Evolutionary conservation across 2,329 filamentous ascomycete genomes (phyloP), one percentile per base, ranked within the genome.

Genomic region (Fusarium ambrosium): DNA sequence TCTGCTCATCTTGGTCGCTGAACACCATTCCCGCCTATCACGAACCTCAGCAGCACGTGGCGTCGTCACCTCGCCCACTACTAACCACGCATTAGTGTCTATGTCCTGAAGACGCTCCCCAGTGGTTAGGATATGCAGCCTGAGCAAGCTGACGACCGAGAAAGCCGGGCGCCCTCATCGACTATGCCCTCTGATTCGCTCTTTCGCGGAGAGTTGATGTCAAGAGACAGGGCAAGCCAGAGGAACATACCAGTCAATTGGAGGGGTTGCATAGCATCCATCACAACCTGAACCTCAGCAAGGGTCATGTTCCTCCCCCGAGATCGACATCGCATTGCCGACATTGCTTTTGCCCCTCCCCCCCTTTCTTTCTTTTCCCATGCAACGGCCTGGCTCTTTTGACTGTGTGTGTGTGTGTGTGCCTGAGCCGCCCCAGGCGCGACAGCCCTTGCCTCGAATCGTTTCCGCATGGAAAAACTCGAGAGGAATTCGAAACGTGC

Each of bases 291-390:
- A 51, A 53, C 70, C 43, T 58, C 39, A 60, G 45, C 72, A 45
- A 73, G 69, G 59, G 37, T 60, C 56, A 41, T 60, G 71, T 53
- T 68, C 59, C 55, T 58, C 37, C 61, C 55, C 45, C 45, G 45
- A 60, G 72, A 75, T 75, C 72, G 64, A 32, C 72, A 64, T 64
- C 60, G 72, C 66, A 75, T 73, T 59, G 51, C 37, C 37, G 37
- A 65, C 22, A n/a, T 65, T 65, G 62, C 51, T 65, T 65, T 58
- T 70, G 56, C 41, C 62, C 55, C 51, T 56, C 34, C 55, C 55
- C 55, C 55, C 34, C 55, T 62, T 58, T 58, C 55, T 62, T 64
- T 62, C 53, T 62, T 69, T 68, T 63, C 32, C 64, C 55, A 43
- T 66, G 43, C 56, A 58, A 62, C 48, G 53, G 62, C 56, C 60